Conservation (phyloP, 768 basidiomycete genomes). For the Suillus tomentosus region DNA sequence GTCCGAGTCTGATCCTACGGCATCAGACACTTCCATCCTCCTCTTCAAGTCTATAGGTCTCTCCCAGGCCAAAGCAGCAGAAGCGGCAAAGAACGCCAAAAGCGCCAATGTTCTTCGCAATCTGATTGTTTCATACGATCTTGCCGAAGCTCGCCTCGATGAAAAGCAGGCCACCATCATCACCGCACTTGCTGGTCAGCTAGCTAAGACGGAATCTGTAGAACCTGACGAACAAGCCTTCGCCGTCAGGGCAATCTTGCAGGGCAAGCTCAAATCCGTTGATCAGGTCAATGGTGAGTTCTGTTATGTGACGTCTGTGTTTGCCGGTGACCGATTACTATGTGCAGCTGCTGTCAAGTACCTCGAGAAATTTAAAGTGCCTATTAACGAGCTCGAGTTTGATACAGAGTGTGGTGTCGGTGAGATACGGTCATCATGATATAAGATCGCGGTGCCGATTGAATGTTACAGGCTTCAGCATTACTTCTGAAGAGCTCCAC, state of each 20-base stretch:
- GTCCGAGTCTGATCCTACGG: conserved; percentile 4
- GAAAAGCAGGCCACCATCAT: conserved; percentile 79
- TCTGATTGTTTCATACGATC: conserved; percentile 60
- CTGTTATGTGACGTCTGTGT: conserved; percentile 2
- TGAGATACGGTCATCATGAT: conserved; percentile 40
- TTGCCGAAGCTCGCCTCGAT: conserved; percentile 52
- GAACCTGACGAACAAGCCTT: conserved; percentile 58
- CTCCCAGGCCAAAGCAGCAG: conserved; percentile 72
- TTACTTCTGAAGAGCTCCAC: conserved; percentile 67
- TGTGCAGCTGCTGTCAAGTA: conserved; percentile 62
- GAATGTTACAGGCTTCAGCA: conserved; percentile 64
- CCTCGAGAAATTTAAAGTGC: conserved; percentile 56
- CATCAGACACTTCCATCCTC: conserved; percentile 20
- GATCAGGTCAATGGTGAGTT: conserved; percentile 87
- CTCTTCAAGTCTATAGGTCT: conserved; percentile 82
- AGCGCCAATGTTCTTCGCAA: conserved; percentile 68
- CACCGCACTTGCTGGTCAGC: conserved; percentile 62
- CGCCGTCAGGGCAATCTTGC: conserved; percentile 67
- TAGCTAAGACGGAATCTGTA: conserved; percentile 55
- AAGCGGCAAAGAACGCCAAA: conserved; percentile 82
- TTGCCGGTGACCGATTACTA: conserved; percentile 10
- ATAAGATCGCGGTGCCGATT: conserved; percentile 11
- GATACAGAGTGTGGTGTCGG: conserved; percentile 86
- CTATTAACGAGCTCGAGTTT: conserved; percentile 72
- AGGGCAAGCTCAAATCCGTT: conserved; percentile 69